Conservation (phyloP, 1,284 basidiomycete species). For the Puccinia triticina region DNA sequence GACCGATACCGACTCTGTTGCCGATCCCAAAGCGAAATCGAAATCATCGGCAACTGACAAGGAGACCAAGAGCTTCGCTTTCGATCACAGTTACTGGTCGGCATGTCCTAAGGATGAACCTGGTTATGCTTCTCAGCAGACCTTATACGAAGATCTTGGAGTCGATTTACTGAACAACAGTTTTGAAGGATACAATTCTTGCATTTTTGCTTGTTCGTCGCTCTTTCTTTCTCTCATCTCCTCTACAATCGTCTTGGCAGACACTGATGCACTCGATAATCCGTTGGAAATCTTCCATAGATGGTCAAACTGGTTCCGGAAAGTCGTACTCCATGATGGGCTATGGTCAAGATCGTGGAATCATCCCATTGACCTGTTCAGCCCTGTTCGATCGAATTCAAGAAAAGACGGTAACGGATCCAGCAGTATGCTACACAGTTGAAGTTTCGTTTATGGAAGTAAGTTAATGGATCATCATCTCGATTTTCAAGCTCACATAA, state of each 20-base stretch:
- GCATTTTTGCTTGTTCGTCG: conserved; percentile 88
- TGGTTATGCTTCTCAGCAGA: conserved; percentile 86
- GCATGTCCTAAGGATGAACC: conserved; percentile 84
- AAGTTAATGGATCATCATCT: conserved; percentile 52
- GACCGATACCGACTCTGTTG: neutral
- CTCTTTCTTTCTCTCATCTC: conserved; percentile 9
- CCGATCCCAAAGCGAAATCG: conserved; percentile 17
- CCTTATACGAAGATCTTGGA: conserved; percentile 90
- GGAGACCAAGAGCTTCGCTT: conserved; percentile 50
- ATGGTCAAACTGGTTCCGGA: conserved; percentile 84
- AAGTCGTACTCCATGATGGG: conserved; percentile 99
- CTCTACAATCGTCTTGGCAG: neutral
- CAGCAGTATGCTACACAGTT: conserved; percentile 78
- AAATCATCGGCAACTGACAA: conserved; percentile 18
- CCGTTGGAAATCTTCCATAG: conserved; percentile 60
- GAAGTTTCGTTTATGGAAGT: conserved; percentile 98
- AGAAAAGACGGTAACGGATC: conserved; percentile 69
- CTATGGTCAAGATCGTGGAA: conserved; percentile 94
- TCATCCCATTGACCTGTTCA: conserved; percentile 91
- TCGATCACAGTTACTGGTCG: conserved; percentile 65
- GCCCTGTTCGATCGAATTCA: conserved; percentile 85
- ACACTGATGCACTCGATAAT: neutral
- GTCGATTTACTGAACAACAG: conserved; percentile 91
- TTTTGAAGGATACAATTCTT: conserved; percentile 95
- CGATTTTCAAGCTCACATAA: neutral